Evolutionary conservation across 1,139 yeast genomes (phyloP).

Genomic region (Kluyveromyces sp.): DNA sequence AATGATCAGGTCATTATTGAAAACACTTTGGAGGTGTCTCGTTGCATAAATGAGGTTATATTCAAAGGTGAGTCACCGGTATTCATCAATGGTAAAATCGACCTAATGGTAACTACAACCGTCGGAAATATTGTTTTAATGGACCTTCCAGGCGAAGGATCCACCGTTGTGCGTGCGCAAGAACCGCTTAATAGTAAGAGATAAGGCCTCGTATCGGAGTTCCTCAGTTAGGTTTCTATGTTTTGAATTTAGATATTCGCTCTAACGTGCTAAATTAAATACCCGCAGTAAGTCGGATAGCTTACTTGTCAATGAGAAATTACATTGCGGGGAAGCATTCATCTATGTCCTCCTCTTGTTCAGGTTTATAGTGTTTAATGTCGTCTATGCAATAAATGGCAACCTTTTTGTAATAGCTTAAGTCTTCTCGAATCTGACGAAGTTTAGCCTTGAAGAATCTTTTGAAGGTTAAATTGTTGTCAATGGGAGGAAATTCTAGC

Average conservation of each 20-base stretch:
- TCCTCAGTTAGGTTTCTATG: neutral
- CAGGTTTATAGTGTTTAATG: slow-evolving; percentile 8
- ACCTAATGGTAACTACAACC: slow-evolving; percentile 27
- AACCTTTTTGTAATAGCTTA: slow-evolving; percentile 15
- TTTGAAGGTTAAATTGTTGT: slow-evolving; percentile 16
- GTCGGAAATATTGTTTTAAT: slow-evolving; percentile 33
- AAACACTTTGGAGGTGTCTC: slow-evolving; percentile 31
- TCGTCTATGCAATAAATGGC: slow-evolving; percentile 20
- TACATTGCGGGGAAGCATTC: neutral
- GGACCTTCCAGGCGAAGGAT: slow-evolving; percentile 25
- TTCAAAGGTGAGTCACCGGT: slow-evolving; percentile 31
- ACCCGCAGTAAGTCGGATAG: neutral
- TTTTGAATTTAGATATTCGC: neutral
- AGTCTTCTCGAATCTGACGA: slow-evolving; percentile 15
- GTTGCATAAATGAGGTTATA: slow-evolving; percentile 34
- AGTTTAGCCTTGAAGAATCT: slow-evolving; percentile 17
- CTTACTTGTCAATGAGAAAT: slow-evolving; percentile 4
- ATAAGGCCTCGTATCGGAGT: too few species aligned
- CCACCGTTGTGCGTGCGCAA: slow-evolving; percentile 17
- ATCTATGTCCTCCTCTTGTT: neutral
- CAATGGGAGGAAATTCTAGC: slow-evolving; percentile 8
- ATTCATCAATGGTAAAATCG: slow-evolving; percentile 31
- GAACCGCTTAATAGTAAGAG: too few species aligned
- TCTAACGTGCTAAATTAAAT: neutral
- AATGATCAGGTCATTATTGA: slow-evolving; percentile 32